Percentiles rank a stretch among this genome's conserved stretches.
phyloP scores from a whole-genome alignment of 2,329 filamentous ascomycete genomes.

The Colletotrichum melonis region DNA sequence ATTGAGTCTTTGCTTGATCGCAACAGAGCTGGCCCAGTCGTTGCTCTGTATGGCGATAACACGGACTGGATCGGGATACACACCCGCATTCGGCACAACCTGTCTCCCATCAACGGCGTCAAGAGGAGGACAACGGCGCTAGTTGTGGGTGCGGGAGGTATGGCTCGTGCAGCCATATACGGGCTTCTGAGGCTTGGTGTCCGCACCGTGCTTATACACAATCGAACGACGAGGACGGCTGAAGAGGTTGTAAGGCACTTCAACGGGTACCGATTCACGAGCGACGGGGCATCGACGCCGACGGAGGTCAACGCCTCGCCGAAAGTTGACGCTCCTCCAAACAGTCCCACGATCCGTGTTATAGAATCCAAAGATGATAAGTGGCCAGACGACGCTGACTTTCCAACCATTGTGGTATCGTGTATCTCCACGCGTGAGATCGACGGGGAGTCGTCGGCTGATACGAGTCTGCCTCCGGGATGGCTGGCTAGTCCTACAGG shows the following conservation, averaged over 20 bases:
- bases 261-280: conserved; percentile 58
- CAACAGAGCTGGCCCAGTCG: conserved; percentile 73
- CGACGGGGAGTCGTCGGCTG: conserved; percentile 70
- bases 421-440: conserved; percentile 79
- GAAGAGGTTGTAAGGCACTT: conserved; percentile 77
- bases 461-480: conserved; percentile 74
- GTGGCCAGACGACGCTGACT: conserved; percentile 72
- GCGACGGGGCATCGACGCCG: conserved; percentile 50
- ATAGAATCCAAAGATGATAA: conserved; percentile 60
- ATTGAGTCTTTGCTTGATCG: conserved; percentile 64
- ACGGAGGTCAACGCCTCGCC: conserved; percentile 42
- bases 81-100: conserved; percentile 76
- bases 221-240: conserved; percentile 74
- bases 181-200: conserved; percentile 82
- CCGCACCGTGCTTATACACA: conserved; percentile 79
- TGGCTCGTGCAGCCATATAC: conserved; percentile 82
- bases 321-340: conserved; percentile 45
- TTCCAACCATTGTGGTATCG: conserved; percentile 79
- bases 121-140: conserved; percentile 65
- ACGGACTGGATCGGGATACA: conserved; percentile 85
- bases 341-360: conserved; percentile 65
- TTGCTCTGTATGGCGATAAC: conserved; percentile 80
- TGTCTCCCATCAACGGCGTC: conserved; percentile 77
- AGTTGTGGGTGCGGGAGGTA: conserved; percentile 76
- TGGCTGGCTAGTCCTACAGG: conserved; percentile 81